Evolutionary conservation across 2,329 filamentous ascomycete species (phyloP), one percentile per base, ranked within the genome.

Genomic region (Fusarium secorum): DNA sequence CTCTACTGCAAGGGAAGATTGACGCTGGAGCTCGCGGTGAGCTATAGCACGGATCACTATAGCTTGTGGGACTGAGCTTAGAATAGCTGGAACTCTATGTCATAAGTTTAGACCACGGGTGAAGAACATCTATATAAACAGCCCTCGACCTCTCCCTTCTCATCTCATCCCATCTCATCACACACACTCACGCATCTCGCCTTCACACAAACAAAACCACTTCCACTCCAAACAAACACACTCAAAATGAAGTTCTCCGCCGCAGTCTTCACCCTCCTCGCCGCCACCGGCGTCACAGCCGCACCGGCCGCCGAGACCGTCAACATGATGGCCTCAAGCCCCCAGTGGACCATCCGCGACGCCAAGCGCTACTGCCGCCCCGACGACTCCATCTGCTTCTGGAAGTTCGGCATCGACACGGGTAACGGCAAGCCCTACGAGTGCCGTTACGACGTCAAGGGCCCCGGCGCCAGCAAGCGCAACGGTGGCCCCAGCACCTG

Each of bases 171-270:
- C 15, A 54, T 66, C 26, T 67, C 64, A 65, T 60, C 59, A 67
- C 60, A 67, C 60, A 66, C 30, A 55, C 17, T 53, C 49, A 26
- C 59, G 28, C 32, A 20, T 45, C 35, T 8, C 42, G 8, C 41
- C 55, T 33, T 10, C 54, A 51, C 42, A 35, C 14, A 61, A 57
- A n/a, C 5, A n/a, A 11, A 38, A 26, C 5, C n/a, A 41, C n/a
- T 4, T 3, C 18, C n/a, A 42, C 41, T 7, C 33, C 11, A 33
- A 38, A 17, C 24, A 26, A 28, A 54, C 24, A 71, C 75, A 67
- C 59, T 68, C 72, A 83, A 52, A 38, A 85, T 85, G 83, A 82
- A 84, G 74, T 76, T 85, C 79, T 80, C 82, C 68, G 78, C 81
- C 63, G 74, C 83, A 70, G 59, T 83, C 64, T 72, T 80, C 70